Percentiles rank a stretch among this genome's conserved stretches.
Evolutionary conservation across 345 rosid species (phyloP).

Genomic region (Moricandia moricandioides): DNA sequence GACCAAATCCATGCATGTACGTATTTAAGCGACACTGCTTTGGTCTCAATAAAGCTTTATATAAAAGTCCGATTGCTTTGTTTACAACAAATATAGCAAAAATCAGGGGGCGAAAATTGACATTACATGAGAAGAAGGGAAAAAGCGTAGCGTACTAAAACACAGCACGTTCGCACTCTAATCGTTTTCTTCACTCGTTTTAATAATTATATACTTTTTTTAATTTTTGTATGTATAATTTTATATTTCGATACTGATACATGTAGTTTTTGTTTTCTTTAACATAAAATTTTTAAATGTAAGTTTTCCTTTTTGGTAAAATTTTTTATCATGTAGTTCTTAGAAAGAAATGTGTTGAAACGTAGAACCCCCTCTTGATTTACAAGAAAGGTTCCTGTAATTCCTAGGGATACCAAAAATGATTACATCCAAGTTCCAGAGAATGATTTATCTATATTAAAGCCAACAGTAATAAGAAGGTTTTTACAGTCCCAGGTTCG

Average conservation of each 20-base stretch:
- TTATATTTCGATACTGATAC: not conserved
- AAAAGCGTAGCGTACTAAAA: constrained; percentile 37
- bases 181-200: not conserved
- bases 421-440: not conserved
- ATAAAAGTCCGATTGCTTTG: constrained; percentile 24
- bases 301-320: not conserved
- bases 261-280: not conserved
- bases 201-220: not conserved
- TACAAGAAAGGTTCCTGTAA: constrained; percentile 7
- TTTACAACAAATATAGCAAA: constrained; percentile 36
- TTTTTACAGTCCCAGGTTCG: not conserved
- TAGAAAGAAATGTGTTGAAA: not conserved
- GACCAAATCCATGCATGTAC: constrained; percentile 37
- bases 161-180: constrained; percentile 32
- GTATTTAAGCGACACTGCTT: constrained; percentile 34
- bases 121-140: constrained; percentile 18
- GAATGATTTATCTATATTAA: not conserved
- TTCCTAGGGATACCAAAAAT: not conserved
- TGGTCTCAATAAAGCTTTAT: constrained; percentile 34
- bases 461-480: not conserved
- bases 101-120: constrained; percentile 12
- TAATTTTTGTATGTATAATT: not conserved
- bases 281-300: not conserved
- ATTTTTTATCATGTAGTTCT: not conserved
- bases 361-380: not conserved